Conservation (phyloP, 192 early-diverging fungal genomes). For the Coemansia sp. region DNA sequence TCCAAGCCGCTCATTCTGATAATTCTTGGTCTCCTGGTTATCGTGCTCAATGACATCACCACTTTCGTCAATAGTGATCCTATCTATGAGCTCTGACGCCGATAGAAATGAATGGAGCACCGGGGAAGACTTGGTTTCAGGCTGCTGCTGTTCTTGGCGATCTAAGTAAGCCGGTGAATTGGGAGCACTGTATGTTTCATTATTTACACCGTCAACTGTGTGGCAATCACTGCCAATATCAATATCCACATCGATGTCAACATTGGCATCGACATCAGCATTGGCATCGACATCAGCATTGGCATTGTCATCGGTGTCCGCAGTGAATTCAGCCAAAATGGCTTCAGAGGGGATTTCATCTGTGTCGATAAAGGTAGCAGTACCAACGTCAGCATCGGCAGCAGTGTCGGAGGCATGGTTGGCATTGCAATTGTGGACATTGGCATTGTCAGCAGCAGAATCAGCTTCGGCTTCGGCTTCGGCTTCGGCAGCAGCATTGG, state of each 20-base stretch:
- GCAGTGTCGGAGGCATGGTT: neutral
- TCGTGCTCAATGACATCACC: slow-evolving; percentile 16
- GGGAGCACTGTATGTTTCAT: neutral
- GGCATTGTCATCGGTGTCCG: neutral
- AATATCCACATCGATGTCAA: neutral
- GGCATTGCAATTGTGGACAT: too few relatives aligned
- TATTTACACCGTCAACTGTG: neutral
- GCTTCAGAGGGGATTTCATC: too few relatives aligned
- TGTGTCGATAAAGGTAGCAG: too few relatives aligned
- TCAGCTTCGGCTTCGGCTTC: neutral
- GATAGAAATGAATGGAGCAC: neutral
- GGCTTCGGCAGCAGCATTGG: neutral
- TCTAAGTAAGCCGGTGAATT: neutral
- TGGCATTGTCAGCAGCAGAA: neutral
- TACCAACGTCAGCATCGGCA: neutral
- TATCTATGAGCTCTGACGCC: slow-evolving; percentile 3
- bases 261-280: neutral
- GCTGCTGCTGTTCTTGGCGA: slow-evolving; percentile 2
- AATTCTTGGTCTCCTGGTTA: neutral
- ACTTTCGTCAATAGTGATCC: slow-evolving; percentile 3
- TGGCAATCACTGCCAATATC: neutral
- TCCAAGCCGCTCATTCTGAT: neutral
- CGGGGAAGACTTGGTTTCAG: neutral
- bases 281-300: neutral
- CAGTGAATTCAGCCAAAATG: neutral